Percentiles rank a stretch among this genome's conserved stretches.
These are phyloP conservation scores for Suillus luteus DNA, from an alignment of 768 basidiomycete genomes.

Conservation along the genomic window DNA sequence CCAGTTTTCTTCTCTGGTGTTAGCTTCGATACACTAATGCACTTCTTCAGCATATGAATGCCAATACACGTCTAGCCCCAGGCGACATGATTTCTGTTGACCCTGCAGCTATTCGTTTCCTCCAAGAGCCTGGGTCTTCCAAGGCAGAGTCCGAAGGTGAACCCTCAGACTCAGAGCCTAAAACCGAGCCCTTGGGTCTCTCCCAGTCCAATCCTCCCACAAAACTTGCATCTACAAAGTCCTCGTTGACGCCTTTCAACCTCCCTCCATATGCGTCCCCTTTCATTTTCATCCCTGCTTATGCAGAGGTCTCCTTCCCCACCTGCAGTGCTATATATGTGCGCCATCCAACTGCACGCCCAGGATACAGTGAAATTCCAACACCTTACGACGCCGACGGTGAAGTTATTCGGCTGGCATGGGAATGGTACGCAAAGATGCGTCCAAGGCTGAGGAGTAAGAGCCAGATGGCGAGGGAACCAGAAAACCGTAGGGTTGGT, in stretches of 20 bases:
- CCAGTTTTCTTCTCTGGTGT: conserved; percentile 12
- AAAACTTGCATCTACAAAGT: conserved; percentile 14
- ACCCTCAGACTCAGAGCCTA: conserved; percentile 2
- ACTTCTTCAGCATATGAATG: conserved; percentile 65
- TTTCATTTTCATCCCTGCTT: conserved; percentile 91
- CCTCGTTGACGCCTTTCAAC: conserved; percentile 68
- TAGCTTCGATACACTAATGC: conserved; percentile 4
- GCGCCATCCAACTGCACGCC: conserved; percentile 95
- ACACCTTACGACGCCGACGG: conserved; percentile 97
- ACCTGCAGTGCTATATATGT: conserved; percentile 93
- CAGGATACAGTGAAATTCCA: conserved; percentile 93
- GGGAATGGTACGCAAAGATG: conserved; percentile 91
- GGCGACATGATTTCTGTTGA: conserved; percentile 95
- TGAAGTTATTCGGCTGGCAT: conserved; percentile 85
- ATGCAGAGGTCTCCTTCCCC: conserved; percentile 81
- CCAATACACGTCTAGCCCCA: conserved; percentile 87
- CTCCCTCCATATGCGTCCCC: conserved; percentile 89
- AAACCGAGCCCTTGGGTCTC: conserved; percentile 3
- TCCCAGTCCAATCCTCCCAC: not conserved
- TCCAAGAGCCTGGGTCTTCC: conserved; percentile 41
- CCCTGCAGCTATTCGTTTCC: conserved; percentile 75
- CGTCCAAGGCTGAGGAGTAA: conserved; percentile 69
- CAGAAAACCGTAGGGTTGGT: conserved; percentile 57
- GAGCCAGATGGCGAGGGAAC: conserved; percentile 61
- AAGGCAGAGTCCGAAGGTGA: conserved; percentile 19